phyloP scores from a whole-genome alignment of 805 yeast genomes.

The Candida parachauliodes region DNA sequence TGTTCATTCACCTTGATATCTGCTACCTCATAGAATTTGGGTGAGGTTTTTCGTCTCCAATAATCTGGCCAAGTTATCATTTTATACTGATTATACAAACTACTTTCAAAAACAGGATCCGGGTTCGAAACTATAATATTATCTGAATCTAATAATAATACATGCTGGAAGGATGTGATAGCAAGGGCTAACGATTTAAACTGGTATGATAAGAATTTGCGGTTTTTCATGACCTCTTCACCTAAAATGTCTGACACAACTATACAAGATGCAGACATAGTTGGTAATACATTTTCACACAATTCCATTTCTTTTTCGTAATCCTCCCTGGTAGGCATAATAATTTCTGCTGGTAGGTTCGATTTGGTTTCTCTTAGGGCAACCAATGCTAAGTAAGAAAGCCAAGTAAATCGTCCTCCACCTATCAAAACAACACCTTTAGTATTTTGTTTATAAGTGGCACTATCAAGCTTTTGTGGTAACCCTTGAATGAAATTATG shows the following conservation, averaged over 20 bases:
- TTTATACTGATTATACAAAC: slow-evolving; percentile 25
- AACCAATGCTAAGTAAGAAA: slow-evolving; percentile 28
- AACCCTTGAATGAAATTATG: slow-evolving; percentile 16
- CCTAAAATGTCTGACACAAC: slow-evolving; percentile 52
- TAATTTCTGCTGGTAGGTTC: slow-evolving; percentile 35
- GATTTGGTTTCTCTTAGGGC: slow-evolving; percentile 36
- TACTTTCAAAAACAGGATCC: slow-evolving; percentile 26
- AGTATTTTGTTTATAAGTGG: slow-evolving; percentile 20
- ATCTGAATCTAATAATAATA: slow-evolving; percentile 34
- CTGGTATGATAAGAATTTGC: slow-evolving; percentile 60
- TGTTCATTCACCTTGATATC: slow-evolving; percentile 26
- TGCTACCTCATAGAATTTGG: slow-evolving; percentile 42
- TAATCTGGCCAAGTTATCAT: slow-evolving; percentile 44
- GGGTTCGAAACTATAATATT: slow-evolving; percentile 29
- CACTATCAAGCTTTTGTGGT: slow-evolving; percentile 18
- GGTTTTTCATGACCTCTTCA: slow-evolving; percentile 35
- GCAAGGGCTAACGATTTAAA: slow-evolving; percentile 55
- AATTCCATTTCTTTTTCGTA: slow-evolving; percentile 28
- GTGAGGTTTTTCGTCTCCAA: slow-evolving; percentile 37
- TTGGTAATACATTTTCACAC: slow-evolving; percentile 63
- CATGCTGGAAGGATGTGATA: slow-evolving; percentile 31
- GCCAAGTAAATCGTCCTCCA: slow-evolving; percentile 34
- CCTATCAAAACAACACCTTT: slow-evolving; percentile 34
- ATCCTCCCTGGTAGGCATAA: slow-evolving; percentile 32
- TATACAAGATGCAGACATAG: slow-evolving; percentile 63